Base-by-base conservation (phyloP, 768 basidiomycete species). In the Amanita pallidorosea region DNA sequence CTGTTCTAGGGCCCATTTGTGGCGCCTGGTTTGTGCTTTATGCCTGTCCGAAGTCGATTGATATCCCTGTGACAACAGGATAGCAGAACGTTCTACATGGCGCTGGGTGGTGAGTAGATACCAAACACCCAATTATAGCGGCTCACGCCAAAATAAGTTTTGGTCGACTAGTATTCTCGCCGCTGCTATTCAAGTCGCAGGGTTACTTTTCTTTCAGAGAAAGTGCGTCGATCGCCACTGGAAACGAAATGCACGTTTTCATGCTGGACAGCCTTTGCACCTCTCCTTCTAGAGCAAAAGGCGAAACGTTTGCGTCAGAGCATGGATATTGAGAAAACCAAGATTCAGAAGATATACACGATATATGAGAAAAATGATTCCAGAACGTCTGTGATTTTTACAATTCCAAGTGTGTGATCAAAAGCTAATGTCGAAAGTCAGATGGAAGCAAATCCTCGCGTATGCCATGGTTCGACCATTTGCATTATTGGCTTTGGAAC, bases 391-490 rank as follows among this genome's bases (percentile, higher is more conserved):
- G 74, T 67, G 25, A 35, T 23, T 33, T 34, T 38, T 22, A 23
- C 20, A 6, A 9, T 46, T n/a, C 17, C 36, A 6, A n/a, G 20
- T 17, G 15, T 3, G 15, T 11, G 5, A 2, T 23, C 5, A n/a
- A 20, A 5, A n/a, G 23, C 35, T 51, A 35, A 41, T 15, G 9
- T 6, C 12, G 18, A 35, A 46, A 47, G 45, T 6, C 48, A 84
- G 80, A 23, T 81, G 76, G 79, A 58, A 68, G 57, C 44, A 58
- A 0, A 70, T 87, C 29, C 65, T 90, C 50, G 40, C 54, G 1
- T 74, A 67, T 52, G 72, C 84, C 0, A 63, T 90, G 20, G 63
- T 70, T 9, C 75, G 87, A 17, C 89, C 90, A 0, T 85, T 91
- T 65, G 58, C 64, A 3, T 60, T 90, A 9, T 83, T 87, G 51